These are phyloP conservation scores for Cymbopogon citratus DNA, from an alignment of 176 grass and related monocot species.

Conservation along the genomic window DNA sequence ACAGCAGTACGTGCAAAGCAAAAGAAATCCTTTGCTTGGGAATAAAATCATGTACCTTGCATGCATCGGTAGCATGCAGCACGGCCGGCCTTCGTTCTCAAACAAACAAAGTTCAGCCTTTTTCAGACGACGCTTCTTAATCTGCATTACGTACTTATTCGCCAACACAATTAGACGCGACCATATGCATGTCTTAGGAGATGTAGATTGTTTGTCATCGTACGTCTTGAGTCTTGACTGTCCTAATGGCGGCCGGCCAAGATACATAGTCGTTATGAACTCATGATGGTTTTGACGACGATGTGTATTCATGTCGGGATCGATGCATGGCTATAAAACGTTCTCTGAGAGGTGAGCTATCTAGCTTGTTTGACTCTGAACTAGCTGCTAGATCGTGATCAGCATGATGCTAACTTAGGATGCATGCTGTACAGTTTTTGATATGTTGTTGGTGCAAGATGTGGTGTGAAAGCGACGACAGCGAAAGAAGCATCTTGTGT, in stretches of 20 bases:
- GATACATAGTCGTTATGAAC: not conserved
- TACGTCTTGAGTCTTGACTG: not conserved
- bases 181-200: not conserved
- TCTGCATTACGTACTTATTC: not conserved
- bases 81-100: not conserved
- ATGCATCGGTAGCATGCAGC: not conserved
- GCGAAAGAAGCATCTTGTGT: constrained; percentile 39
- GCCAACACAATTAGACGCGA: not conserved
- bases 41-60: constrained; percentile 43
- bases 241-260: not conserved
- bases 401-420: not conserved
- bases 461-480: constrained; percentile 44
- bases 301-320: not conserved
- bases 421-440: not conserved
- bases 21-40: constrained; percentile 63
- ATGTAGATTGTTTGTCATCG: not conserved
- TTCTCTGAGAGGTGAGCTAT: not conserved
- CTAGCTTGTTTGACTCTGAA: not conserved
- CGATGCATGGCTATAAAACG: not conserved
- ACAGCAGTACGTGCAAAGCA: constrained; percentile 44
- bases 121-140: not conserved
- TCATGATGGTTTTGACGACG: constrained; percentile 23
- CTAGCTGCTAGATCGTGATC: not conserved
- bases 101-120: not conserved
- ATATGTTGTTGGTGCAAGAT: not conserved